Conservation (phyloP, 2,329 filamentous ascomycete species). For the Fusarium sp. region DNA sequence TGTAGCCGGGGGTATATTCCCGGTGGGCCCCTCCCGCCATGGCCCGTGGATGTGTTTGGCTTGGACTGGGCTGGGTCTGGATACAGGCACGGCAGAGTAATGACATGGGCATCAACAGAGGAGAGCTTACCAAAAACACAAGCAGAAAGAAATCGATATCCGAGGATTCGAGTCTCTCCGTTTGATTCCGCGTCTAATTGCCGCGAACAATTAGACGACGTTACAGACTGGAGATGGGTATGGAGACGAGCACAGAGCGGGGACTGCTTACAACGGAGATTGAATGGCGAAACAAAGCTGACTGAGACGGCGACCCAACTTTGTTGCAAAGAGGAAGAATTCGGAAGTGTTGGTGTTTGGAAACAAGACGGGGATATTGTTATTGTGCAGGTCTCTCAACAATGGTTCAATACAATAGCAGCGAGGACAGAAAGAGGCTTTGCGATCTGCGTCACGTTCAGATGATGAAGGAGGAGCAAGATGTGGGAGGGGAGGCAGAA, state of each 20-base stretch:
- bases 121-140: constrained; percentile 34
- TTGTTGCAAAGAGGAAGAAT: constrained; percentile 19
- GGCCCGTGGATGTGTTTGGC: neutral
- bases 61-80: neutral
- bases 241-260: neutral
- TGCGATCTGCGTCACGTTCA: constrained; percentile 29
- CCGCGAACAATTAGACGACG: constrained; percentile 14
- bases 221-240: neutral
- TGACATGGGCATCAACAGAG: constrained; percentile 12
- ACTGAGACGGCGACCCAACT: constrained; percentile 22
- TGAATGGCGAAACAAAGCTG: constrained; percentile 20
- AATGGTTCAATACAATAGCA: constrained; percentile 1
- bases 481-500: constrained; percentile 30
- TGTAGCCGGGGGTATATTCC: constrained; percentile 37
- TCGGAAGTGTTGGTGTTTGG: constrained; percentile 7
- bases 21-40: constrained; percentile 31
- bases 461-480: constrained; percentile 14
- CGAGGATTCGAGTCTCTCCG: constrained; percentile 8
- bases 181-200: constrained; percentile 20
- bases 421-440: constrained; percentile 14
- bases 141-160: constrained; percentile 27
- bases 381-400: constrained; percentile 12
- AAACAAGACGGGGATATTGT: constrained; percentile 14
- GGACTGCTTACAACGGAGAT: constrained; percentile 19
- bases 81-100: constrained; percentile 16